A percentile compares a stretch with the other conserved stretches of the same genome.
phyloP scores from a whole-genome alignment of 2,329 filamentous ascomycete genomes.

The Reticulascus tulasneorum region DNA sequence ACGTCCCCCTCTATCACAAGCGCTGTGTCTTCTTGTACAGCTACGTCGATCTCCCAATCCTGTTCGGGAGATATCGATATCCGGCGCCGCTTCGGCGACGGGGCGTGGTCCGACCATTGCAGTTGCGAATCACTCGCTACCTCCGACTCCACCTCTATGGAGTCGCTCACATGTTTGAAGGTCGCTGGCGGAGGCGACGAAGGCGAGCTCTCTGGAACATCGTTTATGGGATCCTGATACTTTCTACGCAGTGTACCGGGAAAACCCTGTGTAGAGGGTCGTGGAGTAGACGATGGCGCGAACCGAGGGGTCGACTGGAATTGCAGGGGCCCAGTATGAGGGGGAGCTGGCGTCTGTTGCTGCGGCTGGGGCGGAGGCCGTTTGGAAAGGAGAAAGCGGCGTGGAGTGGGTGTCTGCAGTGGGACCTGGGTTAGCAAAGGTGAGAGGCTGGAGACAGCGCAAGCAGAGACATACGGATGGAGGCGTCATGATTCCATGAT shows the following conservation, averaged over 20 bases:
- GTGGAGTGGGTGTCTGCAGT: constrained; percentile 32
- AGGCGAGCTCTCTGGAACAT: constrained; percentile 8
- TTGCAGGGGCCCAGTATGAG: constrained; percentile 16
- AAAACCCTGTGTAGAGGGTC: constrained; percentile 9
- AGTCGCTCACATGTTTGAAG: constrained; percentile 2
- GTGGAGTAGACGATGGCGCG: constrained; percentile 24
- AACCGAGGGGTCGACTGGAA: constrained; percentile 37
- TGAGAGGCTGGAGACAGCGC: neutral
- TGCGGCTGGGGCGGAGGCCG: constrained; percentile 25
- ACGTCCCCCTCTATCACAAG: neutral
- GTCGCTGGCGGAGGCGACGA: neutral
- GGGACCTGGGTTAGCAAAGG: neutral
- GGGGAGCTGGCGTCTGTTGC: constrained; percentile 23
- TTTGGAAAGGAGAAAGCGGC: constrained; percentile 33
- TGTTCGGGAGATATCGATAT: constrained; percentile 14
- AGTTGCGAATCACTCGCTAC: constrained; percentile 9
- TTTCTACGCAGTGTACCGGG: constrained; percentile 18
- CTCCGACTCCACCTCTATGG: constrained; percentile 17
- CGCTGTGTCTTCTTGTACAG: neutral
- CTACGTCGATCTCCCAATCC: constrained; percentile 5
- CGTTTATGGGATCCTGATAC: constrained; percentile 7
- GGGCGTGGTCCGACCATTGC: constrained; percentile 2
- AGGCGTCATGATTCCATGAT: constrained; percentile 9
- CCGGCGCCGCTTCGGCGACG: constrained; percentile 13
- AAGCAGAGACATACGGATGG: constrained; percentile 3